Conservation (phyloP, 371 early-diverging fungal genomes). For the Phascolomyces articulosus region DNA sequence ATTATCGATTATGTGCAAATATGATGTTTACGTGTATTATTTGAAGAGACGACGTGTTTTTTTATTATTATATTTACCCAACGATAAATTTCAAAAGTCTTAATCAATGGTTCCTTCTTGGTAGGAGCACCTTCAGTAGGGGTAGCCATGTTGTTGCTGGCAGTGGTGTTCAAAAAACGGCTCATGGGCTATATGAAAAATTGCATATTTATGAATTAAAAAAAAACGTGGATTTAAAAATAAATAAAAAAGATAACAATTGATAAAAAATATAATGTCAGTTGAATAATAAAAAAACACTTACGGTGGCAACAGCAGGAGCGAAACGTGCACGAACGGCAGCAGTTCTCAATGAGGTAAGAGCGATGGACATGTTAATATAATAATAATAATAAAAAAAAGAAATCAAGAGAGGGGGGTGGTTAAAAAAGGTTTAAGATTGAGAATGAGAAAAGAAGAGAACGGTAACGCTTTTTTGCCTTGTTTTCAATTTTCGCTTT, state of each 20-base stretch:
- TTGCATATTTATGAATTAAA: neutral
- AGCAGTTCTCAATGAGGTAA: constrained; percentile 21
- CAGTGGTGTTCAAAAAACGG: constrained; percentile 40
- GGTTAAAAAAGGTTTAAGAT: neutral
- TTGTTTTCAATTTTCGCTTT: neutral
- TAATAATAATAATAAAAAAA: neutral
- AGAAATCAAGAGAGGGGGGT: constrained; percentile 3
- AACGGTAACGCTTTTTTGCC: neutral
- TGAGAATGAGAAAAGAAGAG: neutral
- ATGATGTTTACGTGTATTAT: neutral
- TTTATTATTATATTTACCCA: constrained; percentile 64
- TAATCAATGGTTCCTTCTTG: constrained; percentile 59
- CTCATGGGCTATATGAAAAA: constrained; percentile 38
- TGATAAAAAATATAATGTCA: neutral
- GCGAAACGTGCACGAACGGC: constrained; percentile 18
- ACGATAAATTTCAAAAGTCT: constrained; percentile 85
- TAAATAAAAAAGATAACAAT: too few relatives aligned
- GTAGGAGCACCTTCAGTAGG: constrained; percentile 25
- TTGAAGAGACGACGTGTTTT: neutral
- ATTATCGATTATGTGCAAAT: neutral
- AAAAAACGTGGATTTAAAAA: too few relatives aligned
- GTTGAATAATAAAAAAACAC: neutral
- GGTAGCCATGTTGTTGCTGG: constrained; percentile 42
- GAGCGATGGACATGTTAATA: constrained; percentile 19
- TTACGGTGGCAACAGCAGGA: constrained; percentile 24